Percentiles rank a stretch among this genome's conserved stretches.
phyloP scores from a whole-genome alignment of 306 rosid genomes.

The Fragaria vesca region DNA sequence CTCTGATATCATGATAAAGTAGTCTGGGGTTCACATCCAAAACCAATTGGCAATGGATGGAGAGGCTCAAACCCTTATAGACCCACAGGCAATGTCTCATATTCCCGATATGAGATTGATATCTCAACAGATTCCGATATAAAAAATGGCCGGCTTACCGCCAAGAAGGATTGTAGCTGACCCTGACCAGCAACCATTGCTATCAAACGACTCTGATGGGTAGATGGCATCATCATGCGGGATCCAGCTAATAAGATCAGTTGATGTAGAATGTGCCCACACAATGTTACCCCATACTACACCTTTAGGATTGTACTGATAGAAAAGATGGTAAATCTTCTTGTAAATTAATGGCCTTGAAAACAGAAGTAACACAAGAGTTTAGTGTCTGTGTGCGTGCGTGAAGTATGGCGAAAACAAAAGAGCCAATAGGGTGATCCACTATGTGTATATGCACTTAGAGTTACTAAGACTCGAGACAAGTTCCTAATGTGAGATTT shows the following conservation, averaged over 20 bases:
- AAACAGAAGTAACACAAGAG: background rate
- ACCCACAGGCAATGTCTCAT: too few relatives aligned
- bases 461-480: too few relatives aligned
- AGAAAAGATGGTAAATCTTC: constrained; percentile 76
- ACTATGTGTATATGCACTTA: too few relatives aligned
- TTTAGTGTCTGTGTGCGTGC: too few relatives aligned
- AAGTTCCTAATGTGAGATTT: too few relatives aligned
- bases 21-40: too few relatives aligned
- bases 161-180: constrained; percentile 64
- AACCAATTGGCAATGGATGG: too few relatives aligned
- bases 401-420: too few relatives aligned
- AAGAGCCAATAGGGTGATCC: background rate
- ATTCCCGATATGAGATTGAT: too few relatives aligned
- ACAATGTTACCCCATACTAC: constrained; percentile 53
- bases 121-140: constrained; percentile 52
- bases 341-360: constrained; percentile 62
- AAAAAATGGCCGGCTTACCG: constrained; percentile 60
- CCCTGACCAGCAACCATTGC: constrained; percentile 87
- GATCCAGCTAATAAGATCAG: constrained; percentile 73
- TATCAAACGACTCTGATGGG: constrained; percentile 61
- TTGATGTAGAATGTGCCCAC: constrained; percentile 87
- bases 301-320: constrained; percentile 61
- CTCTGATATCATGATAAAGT: too few relatives aligned
- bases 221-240: constrained; percentile 62
- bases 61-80: too few relatives aligned